Conservation (phyloP, 1,284 basidiomycete species). For the Tranzscheliella williamsii region DNA sequence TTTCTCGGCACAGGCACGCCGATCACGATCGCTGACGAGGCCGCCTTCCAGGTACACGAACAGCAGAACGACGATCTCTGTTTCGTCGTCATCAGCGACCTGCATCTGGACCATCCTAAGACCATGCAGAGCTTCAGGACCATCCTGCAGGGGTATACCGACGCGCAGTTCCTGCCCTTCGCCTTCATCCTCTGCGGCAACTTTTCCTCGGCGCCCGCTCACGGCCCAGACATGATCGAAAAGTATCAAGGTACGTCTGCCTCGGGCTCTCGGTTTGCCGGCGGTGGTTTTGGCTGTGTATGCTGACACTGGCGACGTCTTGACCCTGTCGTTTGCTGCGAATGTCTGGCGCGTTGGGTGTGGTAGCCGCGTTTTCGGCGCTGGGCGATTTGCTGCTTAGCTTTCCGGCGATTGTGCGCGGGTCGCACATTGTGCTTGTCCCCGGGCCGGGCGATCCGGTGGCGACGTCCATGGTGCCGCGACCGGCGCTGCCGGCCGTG, state of each 20-base stretch:
- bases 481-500: slow-evolving; percentile 65
- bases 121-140: slow-evolving; percentile 78
- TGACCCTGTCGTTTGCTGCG: slow-evolving; percentile 4
- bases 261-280: too few relatives aligned
- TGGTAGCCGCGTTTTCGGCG: slow-evolving; percentile 50
- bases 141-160: slow-evolving; percentile 89
- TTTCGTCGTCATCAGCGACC: slow-evolving; percentile 89
- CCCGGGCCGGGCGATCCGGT: slow-evolving; percentile 88
- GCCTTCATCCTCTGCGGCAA: slow-evolving; percentile 92
- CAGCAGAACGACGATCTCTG: slow-evolving; percentile 65
- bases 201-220: slow-evolving; percentile 77
- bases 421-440: slow-evolving; percentile 88
- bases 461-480: slow-evolving; percentile 72
- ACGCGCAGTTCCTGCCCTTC: slow-evolving; percentile 76
- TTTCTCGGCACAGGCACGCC: slow-evolving; percentile 88
- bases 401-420: slow-evolving; percentile 75
- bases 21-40: slow-evolving; percentile 91
- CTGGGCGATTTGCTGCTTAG: slow-evolving; percentile 80
- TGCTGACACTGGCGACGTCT: too few relatives aligned
- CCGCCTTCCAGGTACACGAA: slow-evolving; percentile 63
- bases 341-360: too few relatives aligned
- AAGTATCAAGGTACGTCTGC: slow-evolving; percentile 80
- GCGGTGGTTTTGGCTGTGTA: too few relatives aligned
- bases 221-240: slow-evolving; percentile 75
- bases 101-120: slow-evolving; percentile 87